Base-by-base conservation (phyloP, 2,329 filamentous ascomycete species). In the Fusarium sp. region DNA sequence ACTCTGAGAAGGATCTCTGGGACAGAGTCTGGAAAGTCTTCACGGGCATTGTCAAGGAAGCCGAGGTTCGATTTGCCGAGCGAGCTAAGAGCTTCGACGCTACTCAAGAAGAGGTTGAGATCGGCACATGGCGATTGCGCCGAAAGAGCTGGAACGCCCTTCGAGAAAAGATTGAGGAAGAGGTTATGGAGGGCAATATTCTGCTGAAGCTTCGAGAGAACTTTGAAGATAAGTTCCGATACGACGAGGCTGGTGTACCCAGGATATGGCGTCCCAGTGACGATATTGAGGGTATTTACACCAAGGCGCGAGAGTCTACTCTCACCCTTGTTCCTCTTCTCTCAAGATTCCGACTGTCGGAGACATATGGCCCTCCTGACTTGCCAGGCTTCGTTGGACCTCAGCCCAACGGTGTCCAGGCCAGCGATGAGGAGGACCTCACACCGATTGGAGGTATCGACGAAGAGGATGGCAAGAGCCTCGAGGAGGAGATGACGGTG, bases 221-320 rank as follows among this genome's bases (percentile, higher is more conserved):
- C 85, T 99, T 99, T 76, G 96, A 99, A 83, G 96, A 99, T 85
- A 98, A 97, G 83, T 99, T 99, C 89, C 92, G 96, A 73, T 99
- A 99, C 79, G 96, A 99, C 78, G 95, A 98, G 67, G 91, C 91
- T 11, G 96, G 96, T 32, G 96, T 99, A 9, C 96, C 96, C 9
- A 90, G 96, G 67, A 97, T 99, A 82, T 99, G 96, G 96, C 91
- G 95, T 30, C 96, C 96, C 3, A 95, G 92, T 4, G 96, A 99
- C 80, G 96, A 99, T 80, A 99, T 99, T 69, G 96, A 99, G 85
- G 95, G 96, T 50, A 86, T 97, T 46, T 99, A 98, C 83, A 98
- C 95, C 40, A 92, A 91, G 72, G 96, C 96, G 7, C 91, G 96
- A 73, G 96, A 98, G 83, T 97, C 94, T 9, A 99, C 96, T 0